These are phyloP conservation scores for Vitis hybrid DNA, from an alignment of 177 flowering plant species.

Conservation along the genomic window DNA sequence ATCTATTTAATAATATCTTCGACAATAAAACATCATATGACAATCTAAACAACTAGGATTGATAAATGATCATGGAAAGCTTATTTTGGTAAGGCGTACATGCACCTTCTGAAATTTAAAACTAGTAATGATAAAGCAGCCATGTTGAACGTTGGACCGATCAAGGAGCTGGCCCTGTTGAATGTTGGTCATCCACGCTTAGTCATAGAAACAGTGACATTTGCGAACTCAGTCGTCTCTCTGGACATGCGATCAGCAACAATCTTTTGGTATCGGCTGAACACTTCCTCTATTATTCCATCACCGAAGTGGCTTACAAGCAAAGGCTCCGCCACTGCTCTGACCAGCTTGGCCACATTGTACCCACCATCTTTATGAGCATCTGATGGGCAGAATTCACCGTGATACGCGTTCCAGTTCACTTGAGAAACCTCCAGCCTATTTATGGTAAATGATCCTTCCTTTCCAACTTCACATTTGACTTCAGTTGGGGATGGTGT, in stretches of 20 bases:
- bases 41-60: too few species aligned
- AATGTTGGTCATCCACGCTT: slow-evolving; percentile 1
- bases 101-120: too few species aligned
- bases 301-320: slow-evolving; percentile 36
- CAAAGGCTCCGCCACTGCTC: slow-evolving; percentile 40
- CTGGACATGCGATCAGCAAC: slow-evolving; percentile 23
- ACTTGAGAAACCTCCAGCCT: slow-evolving; percentile 28
- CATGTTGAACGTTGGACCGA: too few species aligned
- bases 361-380: slow-evolving; percentile 13
- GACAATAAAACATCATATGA: too few species aligned
- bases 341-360: slow-evolving; percentile 28
- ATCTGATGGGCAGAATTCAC: neutral
- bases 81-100: too few species aligned
- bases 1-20: too few species aligned
- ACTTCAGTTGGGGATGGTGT: slow-evolving; percentile 46
- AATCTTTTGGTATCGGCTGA: slow-evolving; percentile 18
- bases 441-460: slow-evolving; percentile 40
- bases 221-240: slow-evolving; percentile 21
- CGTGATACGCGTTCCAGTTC: slow-evolving; percentile 23
- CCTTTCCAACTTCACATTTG: slow-evolving; percentile 24
- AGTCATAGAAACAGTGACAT: slow-evolving; percentile 23
- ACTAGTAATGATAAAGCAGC: too few species aligned
- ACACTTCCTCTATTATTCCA: slow-evolving; percentile 28
- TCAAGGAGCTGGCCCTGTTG: too few species aligned
- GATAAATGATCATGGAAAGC: too few species aligned